Base-by-base conservation (phyloP, 2,329 filamentous ascomycete genomes). In the Furcasterigmium furcatum region DNA sequence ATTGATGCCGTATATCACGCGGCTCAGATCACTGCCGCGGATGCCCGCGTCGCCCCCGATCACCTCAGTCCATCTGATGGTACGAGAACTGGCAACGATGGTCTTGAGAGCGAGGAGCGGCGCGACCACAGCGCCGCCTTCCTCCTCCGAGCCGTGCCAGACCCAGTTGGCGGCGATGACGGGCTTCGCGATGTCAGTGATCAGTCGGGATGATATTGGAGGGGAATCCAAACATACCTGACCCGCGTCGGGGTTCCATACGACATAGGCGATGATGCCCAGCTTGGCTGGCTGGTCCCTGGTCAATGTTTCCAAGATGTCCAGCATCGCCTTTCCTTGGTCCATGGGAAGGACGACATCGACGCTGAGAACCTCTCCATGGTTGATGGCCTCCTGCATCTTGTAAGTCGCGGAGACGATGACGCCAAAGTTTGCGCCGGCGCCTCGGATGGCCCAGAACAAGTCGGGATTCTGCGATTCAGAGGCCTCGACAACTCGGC, bases 341-440 rank as follows among this genome's bases (percentile, higher is more conserved):
- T 14, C n/a, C 10, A 30, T 30, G 27, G 27, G 27, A 8, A 30
- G 10, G 10, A 30, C n/a, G n/a, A 30, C n/a, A 30, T 30, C 27
- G 27, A 14, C 27, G n/a, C 27, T 30, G 27, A 30, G n/a, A 14
- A 30, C 10, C 10, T 30, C n/a, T 12, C 27, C 27, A 14, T 30
- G 27, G n/a, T 30, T 30, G 7, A 30, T 30, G 10, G 27, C 27
- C 27, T 30, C 27, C 27, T 30, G 27, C 27, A 30, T 30, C 56
- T 63, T 68, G 50, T 75, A 70, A 18, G 59, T 67, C 13, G 71
- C 65, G 47, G 65, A 71, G 45, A 70, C 55, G 34, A 77, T 65
- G 41, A 78, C 68, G 38, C 74, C 74, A 50, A 77, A 69, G 51
- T 77, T 77, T 8, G 67, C 71, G 2, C 71, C 74, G 4, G 74